Evolutionary conservation across 805 yeast genomes (phyloP), one percentile per base, ranked within the genome.

Genomic region (Ogataea naganishii): DNA sequence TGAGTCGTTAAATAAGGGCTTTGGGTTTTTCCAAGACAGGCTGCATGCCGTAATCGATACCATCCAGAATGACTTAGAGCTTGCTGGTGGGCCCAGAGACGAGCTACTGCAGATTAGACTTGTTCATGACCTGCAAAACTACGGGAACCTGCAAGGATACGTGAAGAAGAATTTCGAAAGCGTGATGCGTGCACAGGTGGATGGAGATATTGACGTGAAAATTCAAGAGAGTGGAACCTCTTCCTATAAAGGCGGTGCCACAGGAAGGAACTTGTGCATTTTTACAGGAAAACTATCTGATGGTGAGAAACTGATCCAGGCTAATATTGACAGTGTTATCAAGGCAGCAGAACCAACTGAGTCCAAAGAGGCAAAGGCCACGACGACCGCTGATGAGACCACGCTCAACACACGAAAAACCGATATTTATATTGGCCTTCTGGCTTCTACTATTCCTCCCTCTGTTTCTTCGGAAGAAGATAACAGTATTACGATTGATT

Each of bases 271-370:
- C 28, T 67, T 89, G 44, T 79, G 80, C 38, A 52, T 82, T 41
- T 84, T 86, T 49, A 60, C 67, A 14, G 96, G 96, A 7, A 80
- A 80, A 39, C 46, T 75, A 1, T 69, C 75, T 25, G 94, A 85
- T 51, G 96, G 92, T 10, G 94, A 82, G 46, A 89, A 92, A 52
- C 68, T 92, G 35, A 80, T 94, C 23, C 66, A 72, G 44, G 97
- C 96, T 4, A 88, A 85, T 48, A 66, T 89, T 43, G 95, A 85
- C 18, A 73, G 75, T 31, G 74, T 77, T n/a, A 67, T 78, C 30
- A 67, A 71, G 62, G 58, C 56, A 49, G 31, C 57, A 39, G 39
- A 56, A 44, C 27, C 24, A 16, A 28, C 26, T 12, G 28, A 32
- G n/a, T 25, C 14, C 10, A 22, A 30, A 11, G 40, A 36, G 17